A percentile compares a stretch with the other conserved stretches of the same genome.
Evolutionary conservation across 805 yeast species (phyloP).

Genomic region (Ogataea glucozyma): DNA sequence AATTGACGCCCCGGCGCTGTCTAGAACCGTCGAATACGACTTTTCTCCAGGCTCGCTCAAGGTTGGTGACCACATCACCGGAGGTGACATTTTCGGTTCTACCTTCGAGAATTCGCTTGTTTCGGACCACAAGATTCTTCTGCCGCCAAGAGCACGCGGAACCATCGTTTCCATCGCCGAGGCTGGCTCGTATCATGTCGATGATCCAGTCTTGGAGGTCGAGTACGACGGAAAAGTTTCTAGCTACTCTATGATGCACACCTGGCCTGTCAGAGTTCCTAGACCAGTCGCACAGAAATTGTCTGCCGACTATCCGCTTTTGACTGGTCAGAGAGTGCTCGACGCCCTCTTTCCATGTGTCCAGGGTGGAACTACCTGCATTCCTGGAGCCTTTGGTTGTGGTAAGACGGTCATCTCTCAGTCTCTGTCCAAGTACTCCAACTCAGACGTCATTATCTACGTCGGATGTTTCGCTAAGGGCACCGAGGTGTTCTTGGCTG

Average conservation of each 20-base stretch:
- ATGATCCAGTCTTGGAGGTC: constrained; percentile 86
- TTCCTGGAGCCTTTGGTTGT: constrained; percentile 99
- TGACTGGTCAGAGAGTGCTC: constrained; percentile 98
- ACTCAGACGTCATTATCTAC: constrained; percentile 94
- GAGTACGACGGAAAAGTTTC: constrained; percentile 88
- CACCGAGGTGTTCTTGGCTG: constrained; percentile 42
- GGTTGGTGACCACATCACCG: constrained; percentile 96
- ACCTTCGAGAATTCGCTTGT: constrained; percentile 92
- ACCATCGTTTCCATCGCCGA: constrained; percentile 87
- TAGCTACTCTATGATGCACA: constrained; percentile 90
- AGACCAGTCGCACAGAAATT: constrained; percentile 96
- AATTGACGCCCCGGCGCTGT: constrained; percentile 93
- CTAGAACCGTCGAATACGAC: constrained; percentile 79
- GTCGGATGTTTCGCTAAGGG: constrained; percentile 58
- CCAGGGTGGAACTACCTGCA: constrained; percentile 99
- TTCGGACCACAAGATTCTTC: constrained; percentile 87
- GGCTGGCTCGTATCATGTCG: constrained; percentile 88
- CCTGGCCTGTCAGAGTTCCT: constrained; percentile 99
- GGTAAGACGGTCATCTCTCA: constrained; percentile 98
- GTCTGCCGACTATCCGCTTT: constrained; percentile 90
- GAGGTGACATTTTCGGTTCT: constrained; percentile 96
- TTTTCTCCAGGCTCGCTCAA: constrained; percentile 76
- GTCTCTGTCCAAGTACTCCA: constrained; percentile 94
- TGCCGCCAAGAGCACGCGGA: constrained; percentile 99
- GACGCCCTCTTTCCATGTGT: constrained; percentile 98